These are phyloP conservation scores for Cystobasidium tubakii DNA, from an alignment of 768 basidiomycete genomes.

Conservation along the genomic window DNA sequence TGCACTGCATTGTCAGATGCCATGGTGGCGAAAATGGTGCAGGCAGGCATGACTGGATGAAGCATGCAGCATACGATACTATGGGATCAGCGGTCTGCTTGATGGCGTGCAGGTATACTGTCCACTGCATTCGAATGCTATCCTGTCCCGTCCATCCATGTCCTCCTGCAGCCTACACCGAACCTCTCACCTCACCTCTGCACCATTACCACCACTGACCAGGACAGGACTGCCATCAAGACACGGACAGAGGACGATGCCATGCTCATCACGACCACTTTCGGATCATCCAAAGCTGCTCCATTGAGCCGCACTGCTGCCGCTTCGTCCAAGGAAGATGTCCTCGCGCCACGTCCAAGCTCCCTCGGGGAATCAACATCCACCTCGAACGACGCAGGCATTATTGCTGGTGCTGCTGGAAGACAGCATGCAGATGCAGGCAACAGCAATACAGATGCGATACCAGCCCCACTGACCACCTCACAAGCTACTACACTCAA, in stretches of 20 bases:
- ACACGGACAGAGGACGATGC: neutral
- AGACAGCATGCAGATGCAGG: neutral
- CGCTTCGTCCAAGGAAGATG: neutral
- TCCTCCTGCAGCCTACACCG: too few relatives aligned
- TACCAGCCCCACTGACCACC: neutral
- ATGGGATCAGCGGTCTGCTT: too few relatives aligned
- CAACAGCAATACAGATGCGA: neutral
- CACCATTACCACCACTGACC: neutral
- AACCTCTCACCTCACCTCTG: neutral
- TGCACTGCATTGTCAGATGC: too few relatives aligned
- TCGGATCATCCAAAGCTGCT: neutral
- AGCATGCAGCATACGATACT: too few relatives aligned
- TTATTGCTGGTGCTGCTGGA: too few relatives aligned
- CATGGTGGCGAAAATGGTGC: too few relatives aligned
- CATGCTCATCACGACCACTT: slow-evolving; percentile 3
- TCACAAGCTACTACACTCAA: neutral
- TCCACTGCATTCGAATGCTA: too few relatives aligned
- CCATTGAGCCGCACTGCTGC: neutral
- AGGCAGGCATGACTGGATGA: too few relatives aligned
- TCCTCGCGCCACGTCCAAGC: neutral
- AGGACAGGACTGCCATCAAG: neutral
- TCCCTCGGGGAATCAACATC: slow-evolving; percentile 6
- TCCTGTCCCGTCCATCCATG: too few relatives aligned
- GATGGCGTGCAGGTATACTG: too few relatives aligned
- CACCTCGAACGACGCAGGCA: neutral